Evolutionary conservation across 257 asterid genomes (phyloP).

Genomic region (Parsonsia alboflavescens): DNA sequence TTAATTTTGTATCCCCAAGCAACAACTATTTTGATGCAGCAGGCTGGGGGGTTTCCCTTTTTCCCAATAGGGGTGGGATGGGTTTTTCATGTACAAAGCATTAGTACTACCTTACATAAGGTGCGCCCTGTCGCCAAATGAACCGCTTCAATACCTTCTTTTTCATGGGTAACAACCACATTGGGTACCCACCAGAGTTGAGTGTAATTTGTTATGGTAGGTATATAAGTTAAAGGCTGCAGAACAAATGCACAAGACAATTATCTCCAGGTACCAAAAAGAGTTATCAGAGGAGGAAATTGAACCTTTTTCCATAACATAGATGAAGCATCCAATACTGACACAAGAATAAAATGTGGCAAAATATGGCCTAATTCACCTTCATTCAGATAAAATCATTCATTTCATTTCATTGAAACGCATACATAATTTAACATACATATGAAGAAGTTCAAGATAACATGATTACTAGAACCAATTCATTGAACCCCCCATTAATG

Average conservation of each 20-base stretch:
- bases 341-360: not conserved
- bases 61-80: not conserved
- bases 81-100: not conserved
- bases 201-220: conserved; percentile 93
- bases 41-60: not conserved
- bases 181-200: conserved; percentile 99
- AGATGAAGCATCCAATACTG: not conserved
- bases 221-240: conserved; percentile 75
- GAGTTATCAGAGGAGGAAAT: not conserved
- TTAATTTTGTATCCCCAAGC: too few species aligned
- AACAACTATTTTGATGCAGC: not conserved
- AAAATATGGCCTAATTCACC: too few species aligned
- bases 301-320: not conserved
- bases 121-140: conserved; percentile 98
- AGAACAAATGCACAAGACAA: conserved; percentile 20
- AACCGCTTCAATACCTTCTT: conserved; percentile 95
- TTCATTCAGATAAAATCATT: not conserved
- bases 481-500: not conserved
- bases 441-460: not conserved
- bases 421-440: not conserved
- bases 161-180: conserved; percentile 90
- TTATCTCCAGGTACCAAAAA: not conserved
- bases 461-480: not conserved
- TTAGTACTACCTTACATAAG: conserved; percentile 67
- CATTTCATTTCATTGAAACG: not conserved